Percentiles rank a stretch among this genome's conserved stretches.
These are phyloP conservation scores for Entomortierella lignicola DNA, from an alignment of 192 early-diverging fungal genomes.

Conservation along the genomic window DNA sequence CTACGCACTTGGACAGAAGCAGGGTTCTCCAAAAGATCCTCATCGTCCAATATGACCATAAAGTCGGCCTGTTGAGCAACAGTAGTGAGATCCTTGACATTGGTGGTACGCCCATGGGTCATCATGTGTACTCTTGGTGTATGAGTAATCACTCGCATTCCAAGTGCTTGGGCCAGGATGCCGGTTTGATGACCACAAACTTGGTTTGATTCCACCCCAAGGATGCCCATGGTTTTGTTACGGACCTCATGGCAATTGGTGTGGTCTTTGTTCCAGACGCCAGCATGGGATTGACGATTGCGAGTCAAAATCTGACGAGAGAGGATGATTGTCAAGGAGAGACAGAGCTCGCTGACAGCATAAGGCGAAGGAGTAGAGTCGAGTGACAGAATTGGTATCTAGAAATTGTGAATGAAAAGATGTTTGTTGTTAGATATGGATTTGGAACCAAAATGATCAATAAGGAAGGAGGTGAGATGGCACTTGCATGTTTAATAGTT, in stretches of 20 bases:
- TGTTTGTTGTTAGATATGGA: neutral
- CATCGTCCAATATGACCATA: constrained; percentile 48
- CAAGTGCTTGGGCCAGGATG: constrained; percentile 50
- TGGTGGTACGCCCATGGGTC: constrained; percentile 48
- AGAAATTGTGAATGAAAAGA: neutral
- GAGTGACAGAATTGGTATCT: constrained; percentile 48
- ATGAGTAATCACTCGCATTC: constrained; percentile 47
- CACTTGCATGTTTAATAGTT: constrained; percentile 47
- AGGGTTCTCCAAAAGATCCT: constrained; percentile 40
- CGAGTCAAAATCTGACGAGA: constrained; percentile 47
- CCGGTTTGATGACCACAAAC: constrained; percentile 46
- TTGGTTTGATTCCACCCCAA: constrained; percentile 45
- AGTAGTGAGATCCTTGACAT: constrained; percentile 45
- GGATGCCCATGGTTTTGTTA: constrained; percentile 44
- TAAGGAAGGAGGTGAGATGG: neutral
- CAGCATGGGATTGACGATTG: constrained; percentile 36
- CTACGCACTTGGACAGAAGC: constrained; percentile 41
- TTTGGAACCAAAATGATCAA: too few relatives aligned
- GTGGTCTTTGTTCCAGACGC: constrained; percentile 54
- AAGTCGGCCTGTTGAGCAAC: constrained; percentile 48
- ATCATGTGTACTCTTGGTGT: constrained; percentile 49
- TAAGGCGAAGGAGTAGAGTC: constrained; percentile 52
- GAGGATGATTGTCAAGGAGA: constrained; percentile 54
- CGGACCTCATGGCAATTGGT: constrained; percentile 52
- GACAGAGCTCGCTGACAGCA: constrained; percentile 53